These are phyloP conservation scores for Camellia japonica DNA, from an alignment of 148 eudicot species.

Conservation along the genomic window DNA sequence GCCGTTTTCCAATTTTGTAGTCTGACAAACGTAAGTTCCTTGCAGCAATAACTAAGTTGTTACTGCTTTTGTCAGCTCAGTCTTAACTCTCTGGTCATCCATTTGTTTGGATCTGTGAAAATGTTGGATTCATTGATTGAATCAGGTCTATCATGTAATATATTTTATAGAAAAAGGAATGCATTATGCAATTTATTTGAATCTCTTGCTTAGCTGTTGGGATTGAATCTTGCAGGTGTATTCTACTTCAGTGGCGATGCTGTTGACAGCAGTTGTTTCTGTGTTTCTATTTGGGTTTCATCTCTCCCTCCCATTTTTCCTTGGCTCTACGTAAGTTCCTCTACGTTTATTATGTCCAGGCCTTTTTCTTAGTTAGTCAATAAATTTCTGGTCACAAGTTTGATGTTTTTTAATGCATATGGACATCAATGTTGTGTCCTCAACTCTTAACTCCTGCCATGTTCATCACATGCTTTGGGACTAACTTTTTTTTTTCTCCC, in stretches of 20 bases:
- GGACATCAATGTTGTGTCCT: not conserved
- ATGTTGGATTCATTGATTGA: too few relatives aligned
- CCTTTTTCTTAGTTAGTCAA: not conserved
- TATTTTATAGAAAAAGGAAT: too few relatives aligned
- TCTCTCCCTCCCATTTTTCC: constrained; percentile 92
- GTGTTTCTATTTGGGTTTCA: constrained; percentile 89
- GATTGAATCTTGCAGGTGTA: constrained; percentile 60
- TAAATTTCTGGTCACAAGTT: not conserved
- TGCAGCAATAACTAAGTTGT: not conserved
- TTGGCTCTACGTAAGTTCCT: constrained; percentile 81
- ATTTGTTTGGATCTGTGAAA: too few relatives aligned
- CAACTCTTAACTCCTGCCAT: not conserved
- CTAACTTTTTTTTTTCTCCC: not conserved
- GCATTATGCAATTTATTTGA: not conserved
- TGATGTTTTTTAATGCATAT: not conserved
- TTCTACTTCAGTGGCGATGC: constrained; percentile 97
- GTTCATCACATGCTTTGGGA: constrained; percentile 2
- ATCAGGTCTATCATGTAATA: too few relatives aligned
- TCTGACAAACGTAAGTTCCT: not conserved
- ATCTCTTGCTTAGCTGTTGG: not conserved
- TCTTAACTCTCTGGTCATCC: not conserved
- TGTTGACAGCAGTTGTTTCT: constrained; percentile 87
- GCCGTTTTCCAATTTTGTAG: not conserved
- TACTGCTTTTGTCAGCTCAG: not conserved
- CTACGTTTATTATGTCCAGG: not conserved